Evolutionary conservation across 306 rosid species (phyloP), one percentile per base, ranked within the genome.

Genomic region (Comarum palustre): DNA sequence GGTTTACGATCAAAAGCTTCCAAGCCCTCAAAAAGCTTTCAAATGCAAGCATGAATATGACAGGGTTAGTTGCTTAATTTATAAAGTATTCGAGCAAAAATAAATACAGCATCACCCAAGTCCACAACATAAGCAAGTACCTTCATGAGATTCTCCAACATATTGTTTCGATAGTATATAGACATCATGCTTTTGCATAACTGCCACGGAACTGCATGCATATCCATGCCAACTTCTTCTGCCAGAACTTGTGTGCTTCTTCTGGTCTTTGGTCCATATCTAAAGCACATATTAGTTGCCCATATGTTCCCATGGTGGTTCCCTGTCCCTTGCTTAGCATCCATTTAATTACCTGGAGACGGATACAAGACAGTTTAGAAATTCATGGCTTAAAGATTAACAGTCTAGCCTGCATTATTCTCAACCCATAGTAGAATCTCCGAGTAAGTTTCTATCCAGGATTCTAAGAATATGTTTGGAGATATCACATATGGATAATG

Each of bases 291-390:
- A 94, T 84, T 67, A 94, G 71, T 80, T 89, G 97, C 72, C 86
- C 88, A 57, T 94, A 94, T 47, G 89, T 87, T 61, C 90, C 86
- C 97, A 89, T 73, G 38, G 98, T 91, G 67, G 72, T 93, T 68
- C 98, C 98, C 74, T 93, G 96, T 60, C 96, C 97, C 82, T 89
- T 94, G 92, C 96, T 94, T 81, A 94, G 80, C 91, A 94, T 94
- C 98, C 96, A 94, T 77, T 94, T 94, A 77, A 91, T 94, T 61
- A 89, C 89, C 98, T 92, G 50, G 57, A 51, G 73, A 48, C 74
- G 47, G 29, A 71, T 65, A 34, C 57, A 72, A 63, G 34, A 31
- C 19, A 25, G 17, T 47, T 68, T 43, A 68, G 36, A 67, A 6
- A 67, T 45, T 24, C 10, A 47, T 27, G 39, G 36, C 17, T 51